These are phyloP conservation scores for Colletotrichum sp. DNA, from an alignment of 2,329 filamentous ascomycete species.

Conservation along the genomic window DNA sequence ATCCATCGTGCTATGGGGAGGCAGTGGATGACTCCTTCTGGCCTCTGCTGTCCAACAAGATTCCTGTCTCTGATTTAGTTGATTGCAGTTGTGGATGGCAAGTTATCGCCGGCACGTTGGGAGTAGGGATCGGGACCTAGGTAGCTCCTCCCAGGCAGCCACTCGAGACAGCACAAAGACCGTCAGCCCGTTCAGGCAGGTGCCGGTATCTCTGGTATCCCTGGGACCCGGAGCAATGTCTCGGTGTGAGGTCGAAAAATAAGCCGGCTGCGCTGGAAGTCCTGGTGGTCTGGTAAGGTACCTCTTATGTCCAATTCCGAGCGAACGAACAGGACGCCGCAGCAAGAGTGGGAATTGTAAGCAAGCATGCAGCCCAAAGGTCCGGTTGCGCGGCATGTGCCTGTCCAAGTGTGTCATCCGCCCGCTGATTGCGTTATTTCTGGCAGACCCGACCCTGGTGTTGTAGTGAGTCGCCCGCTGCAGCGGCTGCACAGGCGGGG, in stretches of 20 bases:
- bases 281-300: not conserved
- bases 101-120: not conserved
- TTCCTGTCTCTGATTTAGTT: not conserved
- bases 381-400: not conserved
- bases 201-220: not conserved
- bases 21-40: not conserved
- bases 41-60: not conserved
- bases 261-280: not conserved
- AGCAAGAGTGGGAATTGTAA: not conserved
- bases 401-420: not conserved
- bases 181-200: not conserved
- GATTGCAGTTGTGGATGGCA: not conserved
- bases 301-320: not conserved
- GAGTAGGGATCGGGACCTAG: not conserved
- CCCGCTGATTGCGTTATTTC: conserved; percentile 19
- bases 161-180: not conserved
- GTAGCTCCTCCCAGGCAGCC: not conserved
- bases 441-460: not conserved
- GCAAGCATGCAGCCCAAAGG: not conserved
- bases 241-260: not conserved
- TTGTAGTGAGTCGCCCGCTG: not conserved
- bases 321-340: not conserved
- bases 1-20: not conserved
- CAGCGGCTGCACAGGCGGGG: not conserved
- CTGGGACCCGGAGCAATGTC: not conserved